Evolutionary conservation across 352 stramenopile genomes (phyloP), one percentile per base, ranked within the genome.

Genomic region (Globisporangium cylindrosporum): DNA sequence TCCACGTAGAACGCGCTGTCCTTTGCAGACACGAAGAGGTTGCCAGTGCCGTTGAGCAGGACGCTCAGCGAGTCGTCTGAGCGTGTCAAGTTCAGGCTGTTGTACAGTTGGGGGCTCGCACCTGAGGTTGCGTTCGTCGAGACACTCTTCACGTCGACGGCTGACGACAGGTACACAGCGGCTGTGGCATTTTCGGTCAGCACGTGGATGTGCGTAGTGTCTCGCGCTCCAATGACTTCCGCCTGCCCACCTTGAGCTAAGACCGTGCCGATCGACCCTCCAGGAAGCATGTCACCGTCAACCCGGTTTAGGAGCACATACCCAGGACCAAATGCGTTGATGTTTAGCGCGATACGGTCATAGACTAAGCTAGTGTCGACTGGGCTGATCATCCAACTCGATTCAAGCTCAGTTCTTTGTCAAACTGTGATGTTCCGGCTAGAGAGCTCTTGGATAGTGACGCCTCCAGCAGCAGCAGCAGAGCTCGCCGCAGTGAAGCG

Each of bases 201-300:
- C 10, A 22, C 36, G 4, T 25, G 9, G 20, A 63, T 6, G 10
- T 10, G 36, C 20, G 54, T 10, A 15, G 58, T 63, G 48, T 54
- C 48, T 54, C 18, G 7, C 3, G n/a, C 34, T 7, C n/a, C 36
- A 18, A 18, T 8, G 32, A 63, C 58, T n/a, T 54, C 4, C 2
- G n/a, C 14, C 8, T 25, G 10, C 1, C 29, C 29, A 2, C 8
- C 14, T 12, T 4, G 29, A 4, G 58, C 12, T 2, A 49, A 34
- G 15, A 51, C 2, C 1, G 24, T 34, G 12, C 58, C 57, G 57
- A 62, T 53, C 34, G 34, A 20, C 14, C 57, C 57, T 29, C 53
- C 57, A 4, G 57, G 57, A 22, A 62, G 36, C 20, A 49, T 10
- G 57, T 62, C 57, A 4, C 34, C 34, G 57, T 62, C 57, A 15